phyloP scores from a whole-genome alignment of 164 flowering plant species.

The Macadamia integrifolia region DNA sequence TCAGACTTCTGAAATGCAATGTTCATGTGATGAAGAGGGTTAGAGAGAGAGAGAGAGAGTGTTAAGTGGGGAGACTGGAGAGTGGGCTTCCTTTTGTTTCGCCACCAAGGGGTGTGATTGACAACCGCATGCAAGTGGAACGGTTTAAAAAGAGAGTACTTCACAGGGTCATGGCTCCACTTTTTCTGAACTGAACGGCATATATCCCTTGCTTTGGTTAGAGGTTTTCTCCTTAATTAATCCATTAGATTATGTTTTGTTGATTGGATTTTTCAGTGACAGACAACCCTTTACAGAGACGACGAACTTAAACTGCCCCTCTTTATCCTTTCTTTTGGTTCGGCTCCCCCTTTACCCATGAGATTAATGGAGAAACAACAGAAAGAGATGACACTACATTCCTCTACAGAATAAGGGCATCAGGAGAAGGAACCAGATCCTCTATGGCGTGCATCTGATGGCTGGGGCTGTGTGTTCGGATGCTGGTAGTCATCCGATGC shows the following conservation, averaged over 20 bases:
- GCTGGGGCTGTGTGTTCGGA: too few species aligned
- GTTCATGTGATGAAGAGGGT: background rate
- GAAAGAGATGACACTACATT: too few species aligned
- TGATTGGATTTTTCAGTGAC: too few species aligned
- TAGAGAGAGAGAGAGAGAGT: background rate
- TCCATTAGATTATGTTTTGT: too few species aligned
- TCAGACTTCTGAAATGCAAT: background rate
- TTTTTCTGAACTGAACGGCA: conserved; percentile 13
- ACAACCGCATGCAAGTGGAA: conserved; percentile 4
- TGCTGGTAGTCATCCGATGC: too few species aligned
- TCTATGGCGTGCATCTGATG: too few species aligned
- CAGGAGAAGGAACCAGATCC: too few species aligned
- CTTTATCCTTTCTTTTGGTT: conserved; percentile 2
- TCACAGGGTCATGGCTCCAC: conserved; percentile 1
- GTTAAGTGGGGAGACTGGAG: background rate
- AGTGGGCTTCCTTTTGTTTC: conserved; percentile 12
- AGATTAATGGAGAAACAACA: background rate
- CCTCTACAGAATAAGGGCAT: too few species aligned
- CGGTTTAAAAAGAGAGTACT: conserved; percentile 8
- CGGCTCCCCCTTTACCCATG: background rate
- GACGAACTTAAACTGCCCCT: too few species aligned
- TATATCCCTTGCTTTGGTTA: conserved; percentile 43
- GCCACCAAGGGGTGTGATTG: background rate
- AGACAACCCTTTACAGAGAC: too few species aligned
- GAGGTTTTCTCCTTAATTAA: conserved; percentile 7